phyloP scores from a whole-genome alignment of 1,139 yeast species.

The Geotrichum carabidarum region DNA sequence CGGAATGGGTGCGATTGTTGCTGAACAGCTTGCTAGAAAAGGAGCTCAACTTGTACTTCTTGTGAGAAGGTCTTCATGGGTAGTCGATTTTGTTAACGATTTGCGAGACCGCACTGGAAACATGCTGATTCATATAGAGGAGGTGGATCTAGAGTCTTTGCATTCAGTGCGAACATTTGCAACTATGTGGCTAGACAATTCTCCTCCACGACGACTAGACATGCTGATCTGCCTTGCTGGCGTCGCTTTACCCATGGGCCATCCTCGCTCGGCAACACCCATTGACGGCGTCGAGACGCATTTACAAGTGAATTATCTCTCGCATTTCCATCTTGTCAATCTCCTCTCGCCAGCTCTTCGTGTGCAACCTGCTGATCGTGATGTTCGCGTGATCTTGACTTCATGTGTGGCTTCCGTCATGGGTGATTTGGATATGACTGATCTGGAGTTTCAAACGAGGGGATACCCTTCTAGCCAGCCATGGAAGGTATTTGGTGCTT shows the following conservation, averaged over 20 bases:
- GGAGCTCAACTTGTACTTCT: slow-evolving; percentile 87
- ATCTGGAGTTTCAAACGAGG: slow-evolving; percentile 59
- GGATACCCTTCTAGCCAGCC: slow-evolving; percentile 61
- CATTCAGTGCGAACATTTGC: slow-evolving; percentile 84
- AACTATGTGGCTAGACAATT: slow-evolving; percentile 86
- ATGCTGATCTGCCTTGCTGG: slow-evolving; percentile 87
- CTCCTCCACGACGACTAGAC: slow-evolving; percentile 85
- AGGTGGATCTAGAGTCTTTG: slow-evolving; percentile 72
- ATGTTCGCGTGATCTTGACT: slow-evolving; percentile 71
- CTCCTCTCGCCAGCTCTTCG: slow-evolving; percentile 73
- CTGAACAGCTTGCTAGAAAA: slow-evolving; percentile 60
- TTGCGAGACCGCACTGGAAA: slow-evolving; percentile 66
- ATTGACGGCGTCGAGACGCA: slow-evolving; percentile 82
- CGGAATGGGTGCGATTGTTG: slow-evolving; percentile 79
- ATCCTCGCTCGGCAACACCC: slow-evolving; percentile 52
- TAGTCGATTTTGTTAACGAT: slow-evolving; percentile 72
- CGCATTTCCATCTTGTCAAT: slow-evolving; percentile 74
- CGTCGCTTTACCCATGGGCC: slow-evolving; percentile 65
- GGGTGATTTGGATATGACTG: slow-evolving; percentile 61
- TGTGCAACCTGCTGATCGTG: slow-evolving; percentile 91
- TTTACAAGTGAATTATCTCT: slow-evolving; percentile 74
- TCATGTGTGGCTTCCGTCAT: slow-evolving; percentile 72
- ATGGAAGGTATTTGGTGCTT: slow-evolving; percentile 72
- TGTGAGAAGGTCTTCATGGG: slow-evolving; percentile 61
- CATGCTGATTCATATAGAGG: slow-evolving; percentile 77